Conservation (phyloP, 176 grass and related monocot genomes). For the Bonia amplexicaulis region DNA sequence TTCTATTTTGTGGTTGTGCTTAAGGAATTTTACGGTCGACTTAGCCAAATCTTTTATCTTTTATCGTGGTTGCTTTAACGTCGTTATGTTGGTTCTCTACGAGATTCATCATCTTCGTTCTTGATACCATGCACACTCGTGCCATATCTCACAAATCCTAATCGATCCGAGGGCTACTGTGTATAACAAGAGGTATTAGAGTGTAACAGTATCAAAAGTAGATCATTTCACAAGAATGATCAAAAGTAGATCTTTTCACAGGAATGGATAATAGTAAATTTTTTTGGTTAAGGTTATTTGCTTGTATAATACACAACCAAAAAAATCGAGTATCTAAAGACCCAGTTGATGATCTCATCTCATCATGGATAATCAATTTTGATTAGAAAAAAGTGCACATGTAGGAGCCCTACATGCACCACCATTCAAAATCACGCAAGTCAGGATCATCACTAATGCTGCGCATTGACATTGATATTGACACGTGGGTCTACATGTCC, state of each 20-base stretch:
- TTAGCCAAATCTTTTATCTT: too few relatives aligned
- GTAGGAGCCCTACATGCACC: not conserved
- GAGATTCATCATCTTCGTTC: too few relatives aligned
- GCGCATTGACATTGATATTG: slow-evolving; percentile 23
- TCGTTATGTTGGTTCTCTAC: too few relatives aligned
- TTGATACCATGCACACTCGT: too few relatives aligned
- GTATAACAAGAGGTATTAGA: too few relatives aligned
- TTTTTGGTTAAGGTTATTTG: not conserved
- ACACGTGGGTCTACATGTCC: slow-evolving; percentile 14
- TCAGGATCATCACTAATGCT: slow-evolving; percentile 30
- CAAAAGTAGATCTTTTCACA: not conserved
- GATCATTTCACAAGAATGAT: too few relatives aligned
- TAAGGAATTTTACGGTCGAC: too few relatives aligned
- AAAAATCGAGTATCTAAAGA: not conserved
- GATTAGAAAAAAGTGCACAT: not conserved
- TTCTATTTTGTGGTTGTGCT: too few relatives aligned
- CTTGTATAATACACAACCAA: not conserved
- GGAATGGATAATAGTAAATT: not conserved
- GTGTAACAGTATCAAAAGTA: too few relatives aligned
- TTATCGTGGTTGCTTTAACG: too few relatives aligned
- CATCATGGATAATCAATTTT: not conserved
- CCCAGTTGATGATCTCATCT: not conserved
- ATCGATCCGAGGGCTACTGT: too few relatives aligned
- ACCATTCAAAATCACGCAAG: slow-evolving; percentile 2
- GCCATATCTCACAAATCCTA: too few relatives aligned